Base-by-base conservation (phyloP, 2,329 filamentous ascomycete genomes). In the Sporothrix inflata region DNA sequence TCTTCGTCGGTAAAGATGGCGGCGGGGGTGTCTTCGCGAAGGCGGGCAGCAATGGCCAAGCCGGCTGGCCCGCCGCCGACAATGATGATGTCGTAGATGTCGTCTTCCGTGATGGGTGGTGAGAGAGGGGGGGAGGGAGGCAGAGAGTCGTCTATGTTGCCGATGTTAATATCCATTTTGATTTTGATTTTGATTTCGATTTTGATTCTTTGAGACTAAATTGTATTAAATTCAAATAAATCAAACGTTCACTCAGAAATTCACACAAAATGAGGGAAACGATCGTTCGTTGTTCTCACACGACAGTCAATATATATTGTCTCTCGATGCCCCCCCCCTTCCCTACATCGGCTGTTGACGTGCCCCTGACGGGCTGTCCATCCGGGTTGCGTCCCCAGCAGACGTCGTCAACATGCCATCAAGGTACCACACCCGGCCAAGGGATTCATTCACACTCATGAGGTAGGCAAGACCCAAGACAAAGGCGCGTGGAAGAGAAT, bases 1-100 rank as follows among this genome's bases (percentile, higher is more conserved):
- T 95, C 93, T 75, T 93, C 91, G 78, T 95, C 92, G 0, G 92
- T 94, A 81, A 95, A 95, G 69, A 94, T 88, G 1, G 92, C 92
- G 0, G 91, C 92, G 0, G 92, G 92, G 0, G 91, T 92, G 71
- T 86, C 85, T 80, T 95, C 92, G 55, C 87, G 86, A 1, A 95
- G 85, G 4, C 92, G 87, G 1, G 92, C 89, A 9, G 93, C 91
- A 6, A 92, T 88, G 5, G 91, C 91, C 3, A 95, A 88, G 4
- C 92, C 92, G 75, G 89, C 92, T 4, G 92, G 92, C 0, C 93
- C 92, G 7, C 89, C 91, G 9, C 92, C 92, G 53, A 94, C 82
- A 78, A 94, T 91, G 72, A 93, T 81, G 8, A 94, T 88, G 78
- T 94, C 91, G 80, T 89, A 85, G 66, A 88, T 74, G 0, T 82